Conservation (phyloP, 495 filamentous ascomycete genomes). For the Tuber borchii region DNA sequence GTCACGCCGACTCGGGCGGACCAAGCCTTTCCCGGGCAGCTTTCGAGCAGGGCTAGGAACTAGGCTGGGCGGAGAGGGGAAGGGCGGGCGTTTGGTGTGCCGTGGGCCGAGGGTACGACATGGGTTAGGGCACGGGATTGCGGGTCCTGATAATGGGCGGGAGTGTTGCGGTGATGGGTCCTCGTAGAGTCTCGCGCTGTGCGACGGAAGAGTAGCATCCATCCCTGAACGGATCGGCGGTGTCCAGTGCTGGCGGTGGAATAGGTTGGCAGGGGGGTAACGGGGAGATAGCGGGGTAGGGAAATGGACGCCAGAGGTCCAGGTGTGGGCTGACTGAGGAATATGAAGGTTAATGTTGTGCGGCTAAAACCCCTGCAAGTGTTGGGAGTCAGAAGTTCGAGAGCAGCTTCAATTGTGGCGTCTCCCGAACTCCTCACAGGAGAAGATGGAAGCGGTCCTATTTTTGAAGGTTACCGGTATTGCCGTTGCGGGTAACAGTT, state of each 20-base stretch:
- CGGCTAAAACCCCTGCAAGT: constrained; percentile 7
- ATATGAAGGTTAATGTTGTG: not conserved
- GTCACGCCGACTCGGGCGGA: too few relatives aligned
- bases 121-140: constrained; percentile 26
- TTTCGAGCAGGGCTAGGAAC: constrained; percentile 42
- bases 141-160: constrained; percentile 21
- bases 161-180: constrained; percentile 23
- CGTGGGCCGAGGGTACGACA: constrained; percentile 39
- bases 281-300: not conserved
- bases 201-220: constrained; percentile 37
- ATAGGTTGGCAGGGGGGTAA: not conserved
- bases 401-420: constrained; percentile 37
- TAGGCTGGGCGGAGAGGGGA: constrained; percentile 39
- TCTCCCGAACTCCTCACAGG: constrained; percentile 21
- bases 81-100: constrained; percentile 33
- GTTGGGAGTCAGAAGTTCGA: constrained; percentile 26
- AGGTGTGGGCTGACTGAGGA: too few relatives aligned
- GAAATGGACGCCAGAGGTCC: not conserved
- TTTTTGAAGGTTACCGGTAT: too few relatives aligned
- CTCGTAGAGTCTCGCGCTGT: constrained; percentile 23
- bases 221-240: constrained; percentile 36
- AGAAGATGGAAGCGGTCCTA: too few relatives aligned
- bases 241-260: too few relatives aligned
- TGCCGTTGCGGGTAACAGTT: too few relatives aligned
- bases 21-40: too few relatives aligned